A percentile compares a stretch with the other conserved stretches of the same genome.
Conservation (phyloP, 2,329 filamentous ascomycete genomes). For the Ceratocystis diversiconidia region DNA sequence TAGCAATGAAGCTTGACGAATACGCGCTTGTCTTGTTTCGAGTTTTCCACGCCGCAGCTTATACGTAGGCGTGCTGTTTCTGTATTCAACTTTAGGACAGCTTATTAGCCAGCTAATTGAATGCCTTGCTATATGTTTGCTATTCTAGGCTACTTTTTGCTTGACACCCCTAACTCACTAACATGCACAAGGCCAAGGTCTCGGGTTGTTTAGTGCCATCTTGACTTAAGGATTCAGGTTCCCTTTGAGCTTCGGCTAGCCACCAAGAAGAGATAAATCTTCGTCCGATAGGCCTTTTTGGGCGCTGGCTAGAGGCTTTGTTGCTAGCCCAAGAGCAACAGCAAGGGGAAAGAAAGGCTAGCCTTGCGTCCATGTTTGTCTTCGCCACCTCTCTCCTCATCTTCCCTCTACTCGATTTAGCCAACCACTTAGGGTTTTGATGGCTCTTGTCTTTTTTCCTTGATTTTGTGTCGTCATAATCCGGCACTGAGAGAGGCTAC, state of each 20-base stretch:
- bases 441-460: neutral
- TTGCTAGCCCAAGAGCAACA: neutral
- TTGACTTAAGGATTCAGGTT: neutral
- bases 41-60: neutral
- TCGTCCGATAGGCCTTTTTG: neutral
- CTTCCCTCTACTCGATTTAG: neutral
- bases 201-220: constrained; percentile 2
- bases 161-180: neutral
- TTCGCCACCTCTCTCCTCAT: neutral
- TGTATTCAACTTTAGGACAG: neutral
- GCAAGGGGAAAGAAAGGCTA: neutral
- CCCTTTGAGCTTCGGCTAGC: neutral
- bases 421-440: neutral
- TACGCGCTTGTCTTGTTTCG: neutral
- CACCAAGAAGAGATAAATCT: neutral
- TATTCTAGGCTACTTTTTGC: neutral
- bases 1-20: neutral
- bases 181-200: neutral
- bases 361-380: neutral
- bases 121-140: neutral
- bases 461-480: neutral
- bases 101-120: neutral
- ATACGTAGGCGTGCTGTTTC: neutral
- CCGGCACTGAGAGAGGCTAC: neutral
- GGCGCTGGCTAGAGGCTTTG: neutral